Evolutionary conservation across 768 basidiomycete species (phyloP).

Genomic region (Holtermannia corniformis): DNA sequence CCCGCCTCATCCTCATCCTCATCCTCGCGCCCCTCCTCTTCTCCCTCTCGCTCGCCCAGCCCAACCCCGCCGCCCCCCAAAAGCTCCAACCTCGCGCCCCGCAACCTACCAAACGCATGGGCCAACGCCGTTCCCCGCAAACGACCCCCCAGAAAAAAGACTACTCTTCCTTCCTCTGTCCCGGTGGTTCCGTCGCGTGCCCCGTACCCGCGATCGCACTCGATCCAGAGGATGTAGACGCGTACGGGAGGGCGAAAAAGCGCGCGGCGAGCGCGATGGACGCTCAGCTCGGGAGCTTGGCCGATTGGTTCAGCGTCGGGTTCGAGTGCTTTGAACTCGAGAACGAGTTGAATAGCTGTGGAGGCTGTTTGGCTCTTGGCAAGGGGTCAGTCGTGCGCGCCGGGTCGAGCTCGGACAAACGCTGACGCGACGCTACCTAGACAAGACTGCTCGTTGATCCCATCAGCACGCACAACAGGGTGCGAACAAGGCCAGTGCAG

Average conservation of each 20-base stretch:
- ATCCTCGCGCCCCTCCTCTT: conserved; percentile 21
- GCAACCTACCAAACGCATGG: conserved; percentile 30
- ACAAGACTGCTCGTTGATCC: conserved; percentile 36
- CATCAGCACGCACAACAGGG: conserved; percentile 31
- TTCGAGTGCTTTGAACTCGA: conserved; percentile 42
- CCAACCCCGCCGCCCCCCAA: conserved; percentile 10
- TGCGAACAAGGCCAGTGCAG: conserved; percentile 31
- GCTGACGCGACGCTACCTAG: conserved; percentile 10
- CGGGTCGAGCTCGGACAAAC: not conserved
- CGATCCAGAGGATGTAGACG: conserved; percentile 9
- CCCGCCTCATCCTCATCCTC: conserved; percentile 19
- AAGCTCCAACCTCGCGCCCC: conserved; percentile 29
- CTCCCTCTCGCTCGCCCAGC: conserved; percentile 7
- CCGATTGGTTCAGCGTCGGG: conserved; percentile 41
- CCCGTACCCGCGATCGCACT: conserved; percentile 20
- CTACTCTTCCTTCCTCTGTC: conserved; percentile 42
- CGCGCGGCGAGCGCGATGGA: conserved; percentile 16
- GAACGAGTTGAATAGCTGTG: conserved; percentile 39
- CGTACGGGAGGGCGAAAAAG: not conserved
- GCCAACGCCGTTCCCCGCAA: conserved; percentile 19
- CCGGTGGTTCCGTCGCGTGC: conserved; percentile 34
- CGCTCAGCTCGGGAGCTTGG: conserved; percentile 24
- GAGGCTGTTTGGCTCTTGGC: conserved; percentile 39
- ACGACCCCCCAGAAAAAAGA: conserved; percentile 34
- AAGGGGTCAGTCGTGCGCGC: conserved; percentile 26